Conservation (phyloP, 179 eudicot species). For the Nepenthes alata region DNA sequence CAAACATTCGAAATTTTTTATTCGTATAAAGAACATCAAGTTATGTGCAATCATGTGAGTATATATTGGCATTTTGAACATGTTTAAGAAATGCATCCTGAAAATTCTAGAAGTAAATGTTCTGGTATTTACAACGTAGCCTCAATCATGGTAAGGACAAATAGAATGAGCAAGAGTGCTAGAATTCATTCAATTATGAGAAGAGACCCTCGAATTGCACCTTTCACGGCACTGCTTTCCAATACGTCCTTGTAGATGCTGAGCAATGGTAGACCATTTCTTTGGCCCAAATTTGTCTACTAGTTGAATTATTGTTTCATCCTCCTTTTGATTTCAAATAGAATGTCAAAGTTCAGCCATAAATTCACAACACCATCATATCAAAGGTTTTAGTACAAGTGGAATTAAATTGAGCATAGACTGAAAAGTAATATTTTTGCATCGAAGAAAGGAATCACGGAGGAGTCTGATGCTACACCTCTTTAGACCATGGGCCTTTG, state of each 20-base stretch:
- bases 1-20: no score
- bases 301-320: constrained; percentile 63
- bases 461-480: constrained; percentile 28
- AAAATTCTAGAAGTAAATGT: no score
- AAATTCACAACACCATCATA: neutral
- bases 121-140: no score
- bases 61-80: no score
- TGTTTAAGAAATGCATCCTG: no score
- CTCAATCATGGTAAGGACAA: neutral
- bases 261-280: constrained; percentile 98
- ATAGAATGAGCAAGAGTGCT: neutral
- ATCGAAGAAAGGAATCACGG: no score
- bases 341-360: neutral
- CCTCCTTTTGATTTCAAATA: constrained; percentile 37
- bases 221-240: constrained; percentile 99
- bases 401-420: neutral
- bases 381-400: neutral
- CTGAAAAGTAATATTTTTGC: neutral
- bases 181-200: neutral
- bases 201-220: constrained; percentile 15
- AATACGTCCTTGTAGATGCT: constrained; percentile 89
- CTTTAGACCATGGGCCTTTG: constrained; percentile 99
- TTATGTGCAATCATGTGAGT: no score
- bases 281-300: constrained; percentile 80
- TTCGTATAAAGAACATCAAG: no score